phyloP scores from a whole-genome alignment of 2,329 filamentous ascomycete genomes.

The Scedosporium apiospermum region DNA sequence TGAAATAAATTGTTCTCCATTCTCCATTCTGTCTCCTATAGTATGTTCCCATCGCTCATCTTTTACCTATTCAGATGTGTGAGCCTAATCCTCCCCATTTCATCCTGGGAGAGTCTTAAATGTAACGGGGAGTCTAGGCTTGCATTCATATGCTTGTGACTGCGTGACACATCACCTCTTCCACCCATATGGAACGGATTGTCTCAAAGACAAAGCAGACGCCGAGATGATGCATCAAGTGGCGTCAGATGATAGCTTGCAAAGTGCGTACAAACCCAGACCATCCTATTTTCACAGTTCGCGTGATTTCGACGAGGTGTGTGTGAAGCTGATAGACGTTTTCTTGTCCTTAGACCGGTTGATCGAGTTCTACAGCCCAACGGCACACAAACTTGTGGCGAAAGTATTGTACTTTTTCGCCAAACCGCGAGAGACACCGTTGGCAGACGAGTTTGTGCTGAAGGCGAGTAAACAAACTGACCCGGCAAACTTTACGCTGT shows the following conservation, averaged over 20 bases:
- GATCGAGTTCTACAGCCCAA: conserved; percentile 46
- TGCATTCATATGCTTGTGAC: conserved; percentile 62
- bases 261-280: conserved; percentile 36
- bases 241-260: conserved; percentile 57
- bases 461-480: conserved; percentile 35
- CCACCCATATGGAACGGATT: conserved; percentile 53
- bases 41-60: background rate
- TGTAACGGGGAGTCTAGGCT: conserved; percentile 19
- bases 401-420: conserved; percentile 36
- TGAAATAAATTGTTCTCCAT: background rate
- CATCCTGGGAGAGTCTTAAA: no score
- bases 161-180: conserved; percentile 63
- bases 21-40: background rate
- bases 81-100: conserved; percentile 7
- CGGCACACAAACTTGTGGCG: conserved; percentile 36
- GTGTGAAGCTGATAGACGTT: background rate
- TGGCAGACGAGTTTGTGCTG: conserved; percentile 51
- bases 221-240: conserved; percentile 60
- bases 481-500: conserved; percentile 44
- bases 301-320: background rate
- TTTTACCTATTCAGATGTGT: conserved; percentile 5
- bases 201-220: conserved; percentile 44
- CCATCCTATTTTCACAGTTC: background rate
- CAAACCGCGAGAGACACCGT: conserved; percentile 46
- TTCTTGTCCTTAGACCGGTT: conserved; percentile 40